Base-by-base conservation (phyloP, 306 rosid genomes). In the Aeschynomene evenia region DNA sequence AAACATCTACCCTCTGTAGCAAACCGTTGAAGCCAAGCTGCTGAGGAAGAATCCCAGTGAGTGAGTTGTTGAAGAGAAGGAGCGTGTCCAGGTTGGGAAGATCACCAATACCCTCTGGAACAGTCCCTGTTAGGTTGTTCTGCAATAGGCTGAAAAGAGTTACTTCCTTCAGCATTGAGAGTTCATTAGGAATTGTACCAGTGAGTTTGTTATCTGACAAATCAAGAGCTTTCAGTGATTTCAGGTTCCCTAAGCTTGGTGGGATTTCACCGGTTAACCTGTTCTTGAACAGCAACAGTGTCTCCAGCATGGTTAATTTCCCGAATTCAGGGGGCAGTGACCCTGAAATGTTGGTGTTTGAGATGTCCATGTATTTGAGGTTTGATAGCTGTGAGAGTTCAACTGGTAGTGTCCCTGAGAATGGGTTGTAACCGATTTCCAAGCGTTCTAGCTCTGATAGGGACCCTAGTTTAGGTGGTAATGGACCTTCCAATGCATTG, bases 371-470 rank as follows among this genome's bases (percentile, higher is more conserved):
- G 80, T 91, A 94, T 37, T 34, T 87, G 71, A 94, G 85, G 37
- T 79, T 88, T 46, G 75, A 29, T 29, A 94, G 63, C 63, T 51
- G 12, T 24, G 87, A 39, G 4, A 91, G 64, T 77, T 84, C 89
- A 0, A 22, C 18, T 1, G 99, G 99, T 59, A 94, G 12, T 51
- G 63, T 63, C 23, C 92, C 90, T 4, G 91, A 77, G 64, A 85
- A 80, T 16, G 24, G 37, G 75, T 94, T 91, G 84, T 94, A 94
- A 16, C 99, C 99, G 8, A 94, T 88, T 71, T 94, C 99, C 86
- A 94, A 71, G 72, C 66, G 88, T 67, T 84, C 77, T 2, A 94
- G 88, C 73, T 85, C 79, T 15, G 81, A 6, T 52, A 91, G 77
- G 48, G 31, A 54, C 26, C 91, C 88, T 15, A 94, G 72, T 26